Conservation (phyloP, 164 flowering plant genomes). For the Stephania japonica region DNA sequence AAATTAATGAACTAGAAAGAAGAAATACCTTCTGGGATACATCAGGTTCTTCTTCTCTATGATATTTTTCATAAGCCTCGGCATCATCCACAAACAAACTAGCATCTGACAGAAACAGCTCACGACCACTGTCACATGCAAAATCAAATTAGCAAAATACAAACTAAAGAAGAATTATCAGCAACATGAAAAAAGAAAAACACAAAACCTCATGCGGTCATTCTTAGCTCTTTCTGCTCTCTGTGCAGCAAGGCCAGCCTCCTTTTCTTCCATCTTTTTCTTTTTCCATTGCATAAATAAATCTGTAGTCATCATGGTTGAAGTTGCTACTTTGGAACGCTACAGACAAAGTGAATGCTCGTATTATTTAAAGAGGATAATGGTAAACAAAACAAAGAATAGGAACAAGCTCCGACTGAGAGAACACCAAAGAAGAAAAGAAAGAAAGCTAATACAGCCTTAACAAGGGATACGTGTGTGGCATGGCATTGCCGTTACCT, state of each 20-base stretch:
- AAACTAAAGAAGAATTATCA: not conserved
- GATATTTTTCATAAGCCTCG: constrained; percentile 34
- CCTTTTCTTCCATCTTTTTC: constrained; percentile 77
- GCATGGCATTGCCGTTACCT: constrained; percentile 38
- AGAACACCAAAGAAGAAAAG: not conserved
- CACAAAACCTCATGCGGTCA: constrained; percentile 71
- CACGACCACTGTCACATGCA: constrained; percentile 30
- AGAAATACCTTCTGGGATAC: constrained; percentile 19
- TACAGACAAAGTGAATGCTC: constrained; percentile 19
- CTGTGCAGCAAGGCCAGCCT: constrained; percentile 70
- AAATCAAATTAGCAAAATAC: not conserved
- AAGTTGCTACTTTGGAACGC: constrained; percentile 68
- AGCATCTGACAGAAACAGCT: constrained; percentile 66
- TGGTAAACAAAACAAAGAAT: not conserved
- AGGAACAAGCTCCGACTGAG: not conserved
- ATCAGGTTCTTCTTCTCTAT: constrained; percentile 30
- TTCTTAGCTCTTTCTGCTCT: constrained; percentile 92
- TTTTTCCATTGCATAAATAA: constrained; percentile 87
- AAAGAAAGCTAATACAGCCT: not conserved
- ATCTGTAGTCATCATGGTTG: constrained; percentile 87
- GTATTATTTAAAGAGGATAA: constrained; percentile 6
- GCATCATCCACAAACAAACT: constrained; percentile 92
- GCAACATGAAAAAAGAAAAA: not conserved
- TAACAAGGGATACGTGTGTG: not conserved
- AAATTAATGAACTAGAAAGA: not conserved